Base-by-base conservation (phyloP, 306 rosid genomes). In the Styphnolobium japonicum region DNA sequence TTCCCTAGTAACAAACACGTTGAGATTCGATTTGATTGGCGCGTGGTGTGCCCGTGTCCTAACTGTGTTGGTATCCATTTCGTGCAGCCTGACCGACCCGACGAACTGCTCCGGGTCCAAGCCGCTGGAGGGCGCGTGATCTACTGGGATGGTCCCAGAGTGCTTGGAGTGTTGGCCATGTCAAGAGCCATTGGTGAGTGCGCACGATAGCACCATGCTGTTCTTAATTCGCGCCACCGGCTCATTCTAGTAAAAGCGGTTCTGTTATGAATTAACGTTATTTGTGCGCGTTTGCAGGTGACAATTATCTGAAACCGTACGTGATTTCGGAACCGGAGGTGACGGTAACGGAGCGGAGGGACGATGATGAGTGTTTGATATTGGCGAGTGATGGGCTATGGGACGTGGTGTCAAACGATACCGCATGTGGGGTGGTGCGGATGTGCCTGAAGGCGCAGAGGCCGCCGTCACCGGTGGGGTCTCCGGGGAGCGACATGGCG, bases 251-350 rank as follows among this genome's bases (percentile, higher is more conserved):
- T 63, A 1, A 4, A 61, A 18, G 39, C 36, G 21, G 69, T 76
- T 63, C 18, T 19, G 8, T 8, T 7, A 8, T 7, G 5, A 9
- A 19, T 23, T 67, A 10, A 71, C 36, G 15, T 10, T 11, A 46
- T 2, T 21, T 4, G 9, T 46, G 2, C 15, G 0, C 29, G 11
- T 7, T 29, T 78, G 43, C 67, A 84, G 91, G 98, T 4, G 98
- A 95, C 77, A 80, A 81, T 40, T 92, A 90, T 75, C 75, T 95
- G 43, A 92, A 95, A 60, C 98, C 98, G 1, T 95, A 83, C 64
- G 98, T 95, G 75, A 95, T 91, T 11, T 73, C 97, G 4, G 92
- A 91, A n/a, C 98, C 98, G 34, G 98, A 95, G 81, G 98, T 95
- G 65, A 90, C 83, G 66, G 80, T 87, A 10, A 90, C 79, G 43